phyloP scores from a whole-genome alignment of 371 early-diverging fungal genomes.

The Saksenaea oblongispora region DNA sequence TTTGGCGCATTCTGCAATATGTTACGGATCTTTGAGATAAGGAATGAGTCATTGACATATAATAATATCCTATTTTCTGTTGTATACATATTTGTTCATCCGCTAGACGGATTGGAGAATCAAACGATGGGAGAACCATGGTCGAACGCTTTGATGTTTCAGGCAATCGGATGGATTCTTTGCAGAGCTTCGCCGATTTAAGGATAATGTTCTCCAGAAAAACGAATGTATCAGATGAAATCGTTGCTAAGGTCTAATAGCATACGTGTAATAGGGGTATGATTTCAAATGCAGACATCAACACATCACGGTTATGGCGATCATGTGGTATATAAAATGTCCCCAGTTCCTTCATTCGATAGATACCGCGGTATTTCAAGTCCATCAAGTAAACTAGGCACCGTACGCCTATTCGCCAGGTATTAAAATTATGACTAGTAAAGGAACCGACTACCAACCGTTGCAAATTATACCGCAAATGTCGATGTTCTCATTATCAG shows the following conservation, averaged over 20 bases:
- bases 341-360: background rate
- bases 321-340: background rate
- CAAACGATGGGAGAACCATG: background rate
- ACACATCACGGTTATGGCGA: background rate
- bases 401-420: background rate
- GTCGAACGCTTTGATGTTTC: background rate
- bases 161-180: conserved; percentile 1
- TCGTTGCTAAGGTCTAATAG: background rate
- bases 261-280: background rate
- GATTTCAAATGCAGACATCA: background rate
- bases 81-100: background rate
- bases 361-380: background rate
- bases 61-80: background rate
- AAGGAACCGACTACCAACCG: background rate
- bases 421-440: background rate
- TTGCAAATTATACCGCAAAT: conserved; percentile 10
- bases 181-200: background rate
- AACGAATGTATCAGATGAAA: background rate
- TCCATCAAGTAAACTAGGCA: conserved; percentile 3
- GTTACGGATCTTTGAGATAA: background rate
- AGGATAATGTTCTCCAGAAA: background rate
- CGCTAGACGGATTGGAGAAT: background rate
- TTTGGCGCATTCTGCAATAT: background rate
- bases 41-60: background rate
- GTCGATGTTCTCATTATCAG: background rate